phyloP scores from a whole-genome alignment of 1,284 basidiomycete species.

The Leccinum solheimii region DNA sequence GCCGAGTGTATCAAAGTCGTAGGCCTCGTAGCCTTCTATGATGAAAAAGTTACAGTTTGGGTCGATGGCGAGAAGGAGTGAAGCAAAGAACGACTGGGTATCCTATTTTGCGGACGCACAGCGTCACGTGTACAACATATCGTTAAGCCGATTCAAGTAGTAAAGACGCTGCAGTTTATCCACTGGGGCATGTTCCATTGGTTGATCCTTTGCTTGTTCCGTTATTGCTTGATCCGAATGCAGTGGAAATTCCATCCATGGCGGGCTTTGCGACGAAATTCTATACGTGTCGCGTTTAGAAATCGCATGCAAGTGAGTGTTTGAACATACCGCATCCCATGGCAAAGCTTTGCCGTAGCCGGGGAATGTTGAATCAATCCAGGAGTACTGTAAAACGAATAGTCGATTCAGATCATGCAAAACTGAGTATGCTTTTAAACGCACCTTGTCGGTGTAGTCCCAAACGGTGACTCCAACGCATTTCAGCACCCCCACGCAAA shows the following conservation, averaged over 20 bases:
- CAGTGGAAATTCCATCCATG: constrained; percentile 13
- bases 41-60: constrained; percentile 67
- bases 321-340: constrained; percentile 18
- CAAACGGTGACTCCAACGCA: constrained; percentile 24
- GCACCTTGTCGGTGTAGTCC: constrained; percentile 24
- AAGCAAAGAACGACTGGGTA: neutral
- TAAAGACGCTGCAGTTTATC: neutral
- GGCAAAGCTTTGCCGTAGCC: constrained; percentile 18
- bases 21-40: constrained; percentile 62
- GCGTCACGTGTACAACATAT: constrained; percentile 12
- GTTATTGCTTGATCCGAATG: constrained; percentile 3
- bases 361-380: constrained; percentile 12
- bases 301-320: neutral
- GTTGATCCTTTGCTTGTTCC: too few relatives aligned
- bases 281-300: constrained; percentile 4
- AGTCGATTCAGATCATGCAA: neutral
- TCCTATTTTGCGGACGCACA: neutral
- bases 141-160: neutral
- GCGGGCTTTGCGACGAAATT: constrained; percentile 15
- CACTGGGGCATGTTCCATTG: neutral
- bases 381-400: constrained; percentile 16
- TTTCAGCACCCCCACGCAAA: constrained; percentile 14
- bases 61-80: constrained; percentile 53
- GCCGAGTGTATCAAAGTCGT: constrained; percentile 50
- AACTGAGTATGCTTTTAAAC: neutral